A percentile compares a stretch with the other conserved stretches of the same genome.
Conservation (phyloP, 108 stramenopile species). For the Stephanodiscus triporus region DNA sequence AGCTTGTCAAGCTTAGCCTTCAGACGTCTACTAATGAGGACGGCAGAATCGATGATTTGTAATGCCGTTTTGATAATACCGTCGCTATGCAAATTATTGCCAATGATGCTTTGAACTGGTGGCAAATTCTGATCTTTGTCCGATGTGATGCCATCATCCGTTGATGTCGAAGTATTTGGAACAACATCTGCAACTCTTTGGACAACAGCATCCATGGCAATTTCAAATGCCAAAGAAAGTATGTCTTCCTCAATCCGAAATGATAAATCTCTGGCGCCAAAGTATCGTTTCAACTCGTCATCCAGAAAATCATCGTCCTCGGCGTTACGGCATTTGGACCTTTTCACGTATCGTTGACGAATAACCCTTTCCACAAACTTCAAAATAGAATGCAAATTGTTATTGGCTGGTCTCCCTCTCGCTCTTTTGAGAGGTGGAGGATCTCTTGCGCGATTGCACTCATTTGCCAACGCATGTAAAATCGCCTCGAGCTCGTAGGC, state of each 20-base stretch:
- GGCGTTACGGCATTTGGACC: neutral
- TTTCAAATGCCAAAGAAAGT: slow-evolving; percentile 29
- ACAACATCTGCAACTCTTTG: neutral
- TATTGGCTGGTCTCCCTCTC: slow-evolving; percentile 13
- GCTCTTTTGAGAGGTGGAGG: slow-evolving; percentile 19
- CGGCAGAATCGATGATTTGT: slow-evolving; percentile 28
- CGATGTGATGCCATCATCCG: neutral
- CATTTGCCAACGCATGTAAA: slow-evolving; percentile 15
- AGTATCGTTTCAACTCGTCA: slow-evolving; percentile 23
- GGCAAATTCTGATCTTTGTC: neutral
- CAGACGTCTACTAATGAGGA: slow-evolving; percentile 14
- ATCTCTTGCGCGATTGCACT: slow-evolving; percentile 9
- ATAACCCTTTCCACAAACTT: slow-evolving; percentile 28
- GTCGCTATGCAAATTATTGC: neutral
- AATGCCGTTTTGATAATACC: slow-evolving; percentile 29
- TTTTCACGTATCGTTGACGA: slow-evolving; percentile 19
- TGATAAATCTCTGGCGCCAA: slow-evolving; percentile 23
- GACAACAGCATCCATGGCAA: slow-evolving; percentile 36
- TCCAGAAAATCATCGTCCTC: slow-evolving; percentile 15
- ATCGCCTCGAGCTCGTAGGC: slow-evolving; percentile 11
- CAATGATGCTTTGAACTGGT: neutral
- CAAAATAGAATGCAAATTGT: slow-evolving; percentile 38
- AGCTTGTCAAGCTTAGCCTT: slow-evolving; percentile 7
- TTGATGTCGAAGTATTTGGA: neutral
- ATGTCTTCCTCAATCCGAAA: slow-evolving; percentile 34